Evolutionary conservation across 2,329 filamentous ascomycete genomes (phyloP).

Genomic region (Calonectria honghensis): DNA sequence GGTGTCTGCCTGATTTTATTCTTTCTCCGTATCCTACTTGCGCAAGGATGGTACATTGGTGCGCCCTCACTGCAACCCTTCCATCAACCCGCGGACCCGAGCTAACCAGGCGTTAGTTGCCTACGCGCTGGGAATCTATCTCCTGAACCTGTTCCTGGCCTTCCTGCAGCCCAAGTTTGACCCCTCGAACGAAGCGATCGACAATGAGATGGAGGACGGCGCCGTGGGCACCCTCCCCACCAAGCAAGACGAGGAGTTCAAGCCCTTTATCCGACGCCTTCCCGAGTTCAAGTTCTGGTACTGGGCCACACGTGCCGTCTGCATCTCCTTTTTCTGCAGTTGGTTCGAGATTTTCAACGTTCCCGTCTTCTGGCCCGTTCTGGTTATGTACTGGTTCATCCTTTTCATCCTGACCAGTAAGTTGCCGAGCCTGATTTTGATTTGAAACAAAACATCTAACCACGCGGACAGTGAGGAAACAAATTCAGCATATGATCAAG

Average conservation of each 20-base stretch:
- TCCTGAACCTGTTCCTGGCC: conserved; percentile 98
- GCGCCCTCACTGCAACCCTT: conserved; percentile 52
- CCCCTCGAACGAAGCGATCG: conserved; percentile 91
- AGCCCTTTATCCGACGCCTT: conserved; percentile 94
- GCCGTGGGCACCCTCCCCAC: conserved; percentile 88
- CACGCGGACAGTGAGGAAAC: conserved; percentile 85
- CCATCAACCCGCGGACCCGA: background rate
- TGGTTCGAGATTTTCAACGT: conserved; percentile 97
- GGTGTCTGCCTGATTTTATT: conserved; percentile 84
- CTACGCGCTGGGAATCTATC: conserved; percentile 98
- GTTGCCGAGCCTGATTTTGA: conserved; percentile 60
- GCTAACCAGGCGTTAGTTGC: conserved; percentile 78
- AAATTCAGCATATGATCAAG: conserved; percentile 99
- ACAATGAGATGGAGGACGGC: conserved; percentile 97
- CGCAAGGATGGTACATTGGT: conserved; percentile 99
- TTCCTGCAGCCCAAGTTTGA: conserved; percentile 99
- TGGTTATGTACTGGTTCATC: conserved; percentile 99
- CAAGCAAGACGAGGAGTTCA: conserved; percentile 97
- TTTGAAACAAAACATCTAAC: conserved; percentile 25
- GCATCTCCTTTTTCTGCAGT: conserved; percentile 89
- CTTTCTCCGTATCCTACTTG: conserved; percentile 90
- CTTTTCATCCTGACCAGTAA: conserved; percentile 95
- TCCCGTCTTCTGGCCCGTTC: conserved; percentile 98
- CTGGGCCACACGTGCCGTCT: conserved; percentile 90
- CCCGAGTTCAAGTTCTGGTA: conserved; percentile 99